phyloP scores from a whole-genome alignment of 805 yeast genomes.

The Kuraishia cidri region DNA sequence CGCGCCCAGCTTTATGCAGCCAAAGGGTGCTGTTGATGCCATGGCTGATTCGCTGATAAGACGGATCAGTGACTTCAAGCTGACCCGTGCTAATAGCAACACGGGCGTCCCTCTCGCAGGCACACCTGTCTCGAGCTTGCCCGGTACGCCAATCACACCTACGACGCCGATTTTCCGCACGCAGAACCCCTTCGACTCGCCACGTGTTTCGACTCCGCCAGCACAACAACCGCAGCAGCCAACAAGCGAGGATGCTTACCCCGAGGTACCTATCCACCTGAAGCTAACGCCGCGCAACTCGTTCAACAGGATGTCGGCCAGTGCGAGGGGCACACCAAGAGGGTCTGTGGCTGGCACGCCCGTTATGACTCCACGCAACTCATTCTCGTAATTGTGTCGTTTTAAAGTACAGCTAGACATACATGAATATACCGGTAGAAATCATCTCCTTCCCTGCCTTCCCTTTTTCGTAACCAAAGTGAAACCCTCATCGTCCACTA shows the following conservation, averaged over 20 bases:
- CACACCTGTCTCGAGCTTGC: not conserved
- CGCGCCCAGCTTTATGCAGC: conserved; percentile 17
- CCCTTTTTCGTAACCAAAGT: conserved; percentile 76
- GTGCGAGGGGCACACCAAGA: conserved; percentile 7
- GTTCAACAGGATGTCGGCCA: conserved; percentile 5
- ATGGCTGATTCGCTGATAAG: conserved; percentile 39
- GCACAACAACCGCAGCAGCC: too few species aligned
- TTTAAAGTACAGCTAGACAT: not conserved
- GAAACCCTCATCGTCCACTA: conserved; percentile 92
- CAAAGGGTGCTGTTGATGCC: conserved; percentile 36
- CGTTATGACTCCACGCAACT: conserved; percentile 6
- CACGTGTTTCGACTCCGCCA: too few species aligned
- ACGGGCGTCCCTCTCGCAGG: conserved; percentile 9
- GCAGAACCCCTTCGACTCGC: conserved; percentile 10
- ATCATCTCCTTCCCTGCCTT: conserved; percentile 25
- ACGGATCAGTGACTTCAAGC: conserved; percentile 34
- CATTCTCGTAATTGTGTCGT: not conserved
- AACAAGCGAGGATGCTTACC: too few species aligned
- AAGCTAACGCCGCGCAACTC: conserved; percentile 15
- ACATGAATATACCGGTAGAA: conserved; percentile 6
- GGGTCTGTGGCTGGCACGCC: conserved; percentile 7
- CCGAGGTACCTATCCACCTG: conserved; percentile 10
- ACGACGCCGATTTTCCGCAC: conserved; percentile 5
- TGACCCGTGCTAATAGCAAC: conserved; percentile 12
- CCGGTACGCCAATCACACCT: conserved; percentile 1